Conservation (phyloP, 2,329 filamentous ascomycete genomes). For the Stachybotrys elegans region DNA sequence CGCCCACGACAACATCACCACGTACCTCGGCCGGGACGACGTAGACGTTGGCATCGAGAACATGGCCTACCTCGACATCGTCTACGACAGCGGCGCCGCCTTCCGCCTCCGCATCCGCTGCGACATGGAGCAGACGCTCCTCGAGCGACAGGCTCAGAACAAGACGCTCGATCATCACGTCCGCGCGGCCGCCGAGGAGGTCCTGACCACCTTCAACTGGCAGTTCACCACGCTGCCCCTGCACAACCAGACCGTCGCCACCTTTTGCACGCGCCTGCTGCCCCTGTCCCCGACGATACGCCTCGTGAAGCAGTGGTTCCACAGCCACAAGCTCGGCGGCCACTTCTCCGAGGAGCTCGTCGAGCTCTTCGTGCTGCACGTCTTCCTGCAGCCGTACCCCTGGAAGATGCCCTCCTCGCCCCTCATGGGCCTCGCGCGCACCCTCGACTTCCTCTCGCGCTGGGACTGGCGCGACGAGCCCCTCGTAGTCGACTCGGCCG, state of each 20-base stretch:
- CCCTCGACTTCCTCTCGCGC: conserved; percentile 70
- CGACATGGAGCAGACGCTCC: conserved; percentile 76
- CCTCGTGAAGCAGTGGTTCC: conserved; percentile 85
- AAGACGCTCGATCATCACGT: conserved; percentile 60
- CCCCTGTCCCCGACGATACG: conserved; percentile 78
- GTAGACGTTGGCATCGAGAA: conserved; percentile 64
- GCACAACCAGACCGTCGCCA: conserved; percentile 76
- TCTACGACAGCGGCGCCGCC: conserved; percentile 63
- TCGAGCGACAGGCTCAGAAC: conserved; percentile 74
- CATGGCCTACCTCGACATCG: conserved; percentile 75
- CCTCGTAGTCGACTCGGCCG: conserved; percentile 67
- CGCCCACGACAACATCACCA: conserved; percentile 53
- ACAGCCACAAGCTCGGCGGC: conserved; percentile 69
- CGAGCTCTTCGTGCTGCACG: conserved; percentile 73
- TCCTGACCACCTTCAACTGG: conserved; percentile 66
- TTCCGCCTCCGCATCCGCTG: conserved; percentile 88
- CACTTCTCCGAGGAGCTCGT: conserved; percentile 78
- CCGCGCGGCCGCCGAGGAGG: conserved; percentile 64
- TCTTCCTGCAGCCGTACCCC: conserved; percentile 77
- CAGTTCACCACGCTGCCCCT: conserved; percentile 67
- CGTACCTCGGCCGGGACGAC: conserved; percentile 78
- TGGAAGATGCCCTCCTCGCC: conserved; percentile 74
- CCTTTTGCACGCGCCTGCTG: conserved; percentile 73
- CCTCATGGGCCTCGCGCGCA: conserved; percentile 75
- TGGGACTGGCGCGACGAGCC: conserved; percentile 93